Conservation (phyloP, 202 grass and related monocot genomes). For the Sporobolus alterniflorus region DNA sequence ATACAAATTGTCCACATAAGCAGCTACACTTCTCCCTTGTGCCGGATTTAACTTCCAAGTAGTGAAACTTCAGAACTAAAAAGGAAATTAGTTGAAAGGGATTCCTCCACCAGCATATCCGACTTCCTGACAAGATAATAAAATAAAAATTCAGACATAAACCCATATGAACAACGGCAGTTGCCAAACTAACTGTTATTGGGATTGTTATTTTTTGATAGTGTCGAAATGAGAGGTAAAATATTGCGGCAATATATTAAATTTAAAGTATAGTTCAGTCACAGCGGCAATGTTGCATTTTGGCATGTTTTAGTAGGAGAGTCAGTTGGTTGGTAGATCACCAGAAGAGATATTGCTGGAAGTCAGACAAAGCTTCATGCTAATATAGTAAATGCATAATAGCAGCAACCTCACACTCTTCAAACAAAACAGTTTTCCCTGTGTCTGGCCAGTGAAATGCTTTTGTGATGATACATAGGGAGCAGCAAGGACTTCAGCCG, state of each 20-base stretch:
- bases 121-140: conserved; percentile 69
- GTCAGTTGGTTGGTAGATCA: not conserved
- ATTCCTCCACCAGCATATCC: conserved; percentile 88
- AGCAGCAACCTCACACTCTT: not conserved
- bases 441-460: not conserved
- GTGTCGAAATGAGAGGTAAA: not conserved
- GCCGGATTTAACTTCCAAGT: conserved; percentile 24
- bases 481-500: not conserved
- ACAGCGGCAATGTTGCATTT: not conserved
- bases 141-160: not conserved
- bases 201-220: not conserved
- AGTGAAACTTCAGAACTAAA: conserved; percentile 22
- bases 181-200: not conserved
- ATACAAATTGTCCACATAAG: conserved; percentile 34
- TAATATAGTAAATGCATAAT: not conserved
- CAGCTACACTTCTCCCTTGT: conserved; percentile 14
- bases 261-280: not conserved
- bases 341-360: not conserved
- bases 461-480: conserved; percentile 7
- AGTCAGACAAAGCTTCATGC: not conserved
- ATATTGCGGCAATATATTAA: not conserved
- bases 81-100: conserved; percentile 37
- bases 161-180: conserved; percentile 23
- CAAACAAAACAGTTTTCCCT: not conserved
- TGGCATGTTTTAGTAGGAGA: not conserved